Conservation (phyloP, 164 flowering plant species). For the Macadamia integrifolia region DNA sequence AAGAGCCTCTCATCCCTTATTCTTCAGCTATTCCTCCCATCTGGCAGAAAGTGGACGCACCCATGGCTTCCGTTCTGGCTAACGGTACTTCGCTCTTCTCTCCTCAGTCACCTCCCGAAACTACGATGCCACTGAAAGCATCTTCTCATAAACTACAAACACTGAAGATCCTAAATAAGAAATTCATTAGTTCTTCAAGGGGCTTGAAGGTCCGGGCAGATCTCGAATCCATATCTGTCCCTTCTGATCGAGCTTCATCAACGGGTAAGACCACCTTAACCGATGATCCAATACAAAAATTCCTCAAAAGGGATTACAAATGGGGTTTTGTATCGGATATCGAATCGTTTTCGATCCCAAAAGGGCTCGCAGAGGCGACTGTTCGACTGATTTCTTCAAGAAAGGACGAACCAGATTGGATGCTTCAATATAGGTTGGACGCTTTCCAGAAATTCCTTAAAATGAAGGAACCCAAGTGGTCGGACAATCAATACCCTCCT, state of each 20-base stretch:
- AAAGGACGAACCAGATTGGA: slow-evolving; percentile 91
- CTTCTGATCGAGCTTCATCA: slow-evolving; percentile 19
- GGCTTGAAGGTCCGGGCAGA: slow-evolving; percentile 41
- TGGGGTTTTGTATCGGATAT: slow-evolving; percentile 65
- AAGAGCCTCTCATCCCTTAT: too few species aligned
- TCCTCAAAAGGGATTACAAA: slow-evolving; percentile 69
- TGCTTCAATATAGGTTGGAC: slow-evolving; percentile 74
- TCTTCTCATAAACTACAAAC: slow-evolving; percentile 7
- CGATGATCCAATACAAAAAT: slow-evolving; percentile 57
- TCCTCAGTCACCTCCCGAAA: slow-evolving; percentile 10
- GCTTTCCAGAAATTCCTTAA: slow-evolving; percentile 62
- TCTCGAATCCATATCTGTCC: slow-evolving; percentile 34
- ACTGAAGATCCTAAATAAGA: slow-evolving; percentile 2
- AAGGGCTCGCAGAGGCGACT: slow-evolving; percentile 84
- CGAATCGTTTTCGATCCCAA: slow-evolving; percentile 78
- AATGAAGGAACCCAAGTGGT: slow-evolving; percentile 88
- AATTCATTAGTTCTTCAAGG: not conserved
- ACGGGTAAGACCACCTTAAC: slow-evolving; percentile 23
- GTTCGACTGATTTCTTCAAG: slow-evolving; percentile 56
- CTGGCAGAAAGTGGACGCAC: not conserved
- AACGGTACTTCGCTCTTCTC: slow-evolving; percentile 16
- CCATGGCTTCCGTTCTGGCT: slow-evolving; percentile 18
- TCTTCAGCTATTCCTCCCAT: too few species aligned
- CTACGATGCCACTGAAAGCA: slow-evolving; percentile 9
- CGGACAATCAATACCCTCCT: slow-evolving; percentile 70